A percentile compares a stretch with the other conserved stretches of the same genome.
phyloP scores from a whole-genome alignment of 495 filamentous ascomycete genomes.

The Physcia stellaris region DNA sequence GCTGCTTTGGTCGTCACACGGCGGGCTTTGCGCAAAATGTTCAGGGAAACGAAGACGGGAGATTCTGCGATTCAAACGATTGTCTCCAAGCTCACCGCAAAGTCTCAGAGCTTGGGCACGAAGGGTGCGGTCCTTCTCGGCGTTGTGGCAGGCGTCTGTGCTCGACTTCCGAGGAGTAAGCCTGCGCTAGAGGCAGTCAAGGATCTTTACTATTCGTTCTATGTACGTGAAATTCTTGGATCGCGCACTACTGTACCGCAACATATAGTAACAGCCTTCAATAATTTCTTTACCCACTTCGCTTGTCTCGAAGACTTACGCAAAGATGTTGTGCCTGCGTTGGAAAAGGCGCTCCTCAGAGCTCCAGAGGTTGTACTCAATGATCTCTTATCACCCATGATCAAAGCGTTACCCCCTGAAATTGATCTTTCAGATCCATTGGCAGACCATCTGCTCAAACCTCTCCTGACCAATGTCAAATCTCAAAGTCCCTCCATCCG shows the following conservation, averaged over 20 bases:
- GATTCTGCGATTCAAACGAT: slow-evolving; percentile 47
- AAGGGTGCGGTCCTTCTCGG: slow-evolving; percentile 45
- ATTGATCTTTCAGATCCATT: slow-evolving; percentile 69
- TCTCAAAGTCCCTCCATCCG: slow-evolving; percentile 71
- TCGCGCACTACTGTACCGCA: slow-evolving; percentile 56
- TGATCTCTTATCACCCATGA: slow-evolving; percentile 56
- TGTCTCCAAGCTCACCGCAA: slow-evolving; percentile 51
- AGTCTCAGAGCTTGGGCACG: slow-evolving; percentile 27
- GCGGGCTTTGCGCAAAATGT: slow-evolving; percentile 56
- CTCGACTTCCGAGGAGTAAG: slow-evolving; percentile 46
- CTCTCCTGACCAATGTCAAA: slow-evolving; percentile 74
- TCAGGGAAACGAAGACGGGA: slow-evolving; percentile 36
- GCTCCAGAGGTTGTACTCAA: slow-evolving; percentile 80
- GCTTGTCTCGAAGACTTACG: slow-evolving; percentile 61
- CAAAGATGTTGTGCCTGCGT: slow-evolving; percentile 59
- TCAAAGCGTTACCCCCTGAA: slow-evolving; percentile 48
- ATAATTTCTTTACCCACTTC: slow-evolving; percentile 74
- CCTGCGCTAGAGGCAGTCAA: slow-evolving; percentile 48
- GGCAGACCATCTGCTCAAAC: slow-evolving; percentile 59
- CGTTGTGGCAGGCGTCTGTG: slow-evolving; percentile 72
- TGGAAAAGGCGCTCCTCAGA: slow-evolving; percentile 80
- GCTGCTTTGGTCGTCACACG: slow-evolving; percentile 61
- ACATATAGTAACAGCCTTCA: slow-evolving; percentile 58
- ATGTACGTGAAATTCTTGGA: slow-evolving; percentile 68
- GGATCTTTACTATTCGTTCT: slow-evolving; percentile 62